These are phyloP conservation scores for Boletus sp. DNA, from an alignment of 768 basidiomycete species.

Conservation along the genomic window DNA sequence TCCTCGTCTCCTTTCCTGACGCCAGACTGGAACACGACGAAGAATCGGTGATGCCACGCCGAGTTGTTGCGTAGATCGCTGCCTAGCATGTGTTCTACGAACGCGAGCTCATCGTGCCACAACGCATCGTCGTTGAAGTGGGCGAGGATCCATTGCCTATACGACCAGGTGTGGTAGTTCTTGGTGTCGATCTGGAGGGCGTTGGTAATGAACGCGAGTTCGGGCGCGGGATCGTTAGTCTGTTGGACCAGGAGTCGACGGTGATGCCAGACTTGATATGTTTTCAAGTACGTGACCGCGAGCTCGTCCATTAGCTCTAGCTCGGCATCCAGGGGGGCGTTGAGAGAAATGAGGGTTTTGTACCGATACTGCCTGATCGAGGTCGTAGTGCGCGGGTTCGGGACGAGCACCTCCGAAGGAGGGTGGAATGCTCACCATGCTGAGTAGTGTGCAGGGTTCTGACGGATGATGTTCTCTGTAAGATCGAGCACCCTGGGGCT, in stretches of 20 bases:
- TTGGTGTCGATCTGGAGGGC: constrained; percentile 78
- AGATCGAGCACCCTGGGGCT: constrained; percentile 78
- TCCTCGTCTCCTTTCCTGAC: constrained; percentile 61
- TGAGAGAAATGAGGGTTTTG: constrained; percentile 70
- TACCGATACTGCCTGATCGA: constrained; percentile 87
- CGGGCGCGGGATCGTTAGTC: constrained; percentile 51
- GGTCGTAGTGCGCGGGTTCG: not conserved
- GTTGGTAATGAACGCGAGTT: constrained; percentile 76
- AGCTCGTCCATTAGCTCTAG: constrained; percentile 84
- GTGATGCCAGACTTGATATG: constrained; percentile 98
- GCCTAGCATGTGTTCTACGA: constrained; percentile 63
- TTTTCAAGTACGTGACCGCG: constrained; percentile 81
- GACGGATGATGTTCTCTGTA: constrained; percentile 82
- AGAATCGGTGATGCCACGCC: constrained; percentile 96
- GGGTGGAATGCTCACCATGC: constrained; percentile 66
- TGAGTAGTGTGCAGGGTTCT: constrained; percentile 96
- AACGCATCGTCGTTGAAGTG: constrained; percentile 72
- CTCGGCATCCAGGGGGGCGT: constrained; percentile 70
- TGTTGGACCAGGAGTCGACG: constrained; percentile 69
- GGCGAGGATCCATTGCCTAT: constrained; percentile 91
- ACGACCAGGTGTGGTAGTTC: constrained; percentile 99
- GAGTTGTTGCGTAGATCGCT: constrained; percentile 92
- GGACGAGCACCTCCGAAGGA: not conserved
- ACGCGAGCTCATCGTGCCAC: constrained; percentile 75
- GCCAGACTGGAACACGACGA: constrained; percentile 73